Evolutionary conservation across 352 stramenopile genomes (phyloP).

Genomic region (Pythium brachiatum): DNA sequence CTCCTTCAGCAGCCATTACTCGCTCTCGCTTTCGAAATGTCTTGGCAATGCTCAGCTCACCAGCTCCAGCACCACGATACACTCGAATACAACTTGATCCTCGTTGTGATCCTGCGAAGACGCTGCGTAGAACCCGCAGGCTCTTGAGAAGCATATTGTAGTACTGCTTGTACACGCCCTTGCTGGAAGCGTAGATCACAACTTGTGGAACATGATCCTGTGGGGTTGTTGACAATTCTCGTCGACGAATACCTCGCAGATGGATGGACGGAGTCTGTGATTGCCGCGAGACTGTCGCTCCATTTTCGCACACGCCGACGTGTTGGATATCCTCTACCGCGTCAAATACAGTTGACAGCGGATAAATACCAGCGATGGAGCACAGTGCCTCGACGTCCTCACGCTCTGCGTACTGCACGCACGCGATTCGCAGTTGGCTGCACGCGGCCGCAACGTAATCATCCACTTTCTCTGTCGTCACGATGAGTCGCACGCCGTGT

Average conservation of each 20-base stretch:
- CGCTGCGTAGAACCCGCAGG: slow-evolving; percentile 49
- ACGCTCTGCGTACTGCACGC: slow-evolving; percentile 54
- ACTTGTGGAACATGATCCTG: slow-evolving; percentile 40
- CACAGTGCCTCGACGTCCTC: slow-evolving; percentile 51
- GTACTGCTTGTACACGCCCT: slow-evolving; percentile 70
- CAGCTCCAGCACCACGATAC: slow-evolving; percentile 48
- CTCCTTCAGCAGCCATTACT: neutral
- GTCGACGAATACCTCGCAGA: slow-evolving; percentile 25
- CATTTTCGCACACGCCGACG: slow-evolving; percentile 35
- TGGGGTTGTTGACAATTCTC: neutral
- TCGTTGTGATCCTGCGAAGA: neutral
- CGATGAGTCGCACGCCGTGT: slow-evolving; percentile 38
- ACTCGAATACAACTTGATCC: slow-evolving; percentile 7
- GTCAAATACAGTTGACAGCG: slow-evolving; percentile 59
- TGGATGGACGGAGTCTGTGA: slow-evolving; percentile 40
- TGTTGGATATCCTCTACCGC: slow-evolving; percentile 27
- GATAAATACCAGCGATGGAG: slow-evolving; percentile 30
- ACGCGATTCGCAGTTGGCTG: slow-evolving; percentile 45
- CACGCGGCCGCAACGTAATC: slow-evolving; percentile 45
- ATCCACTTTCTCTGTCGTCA: slow-evolving; percentile 45
- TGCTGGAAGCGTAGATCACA: slow-evolving; percentile 49
- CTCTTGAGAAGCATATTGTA: slow-evolving; percentile 51
- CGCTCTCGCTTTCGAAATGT: slow-evolving; percentile 15
- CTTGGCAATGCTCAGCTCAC: slow-evolving; percentile 40
- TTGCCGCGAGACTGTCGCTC: slow-evolving; percentile 33